Evolutionary conservation across 1,284 basidiomycete species (phyloP).

Genomic region (Apiotrichum akiyoshidainum): DNA sequence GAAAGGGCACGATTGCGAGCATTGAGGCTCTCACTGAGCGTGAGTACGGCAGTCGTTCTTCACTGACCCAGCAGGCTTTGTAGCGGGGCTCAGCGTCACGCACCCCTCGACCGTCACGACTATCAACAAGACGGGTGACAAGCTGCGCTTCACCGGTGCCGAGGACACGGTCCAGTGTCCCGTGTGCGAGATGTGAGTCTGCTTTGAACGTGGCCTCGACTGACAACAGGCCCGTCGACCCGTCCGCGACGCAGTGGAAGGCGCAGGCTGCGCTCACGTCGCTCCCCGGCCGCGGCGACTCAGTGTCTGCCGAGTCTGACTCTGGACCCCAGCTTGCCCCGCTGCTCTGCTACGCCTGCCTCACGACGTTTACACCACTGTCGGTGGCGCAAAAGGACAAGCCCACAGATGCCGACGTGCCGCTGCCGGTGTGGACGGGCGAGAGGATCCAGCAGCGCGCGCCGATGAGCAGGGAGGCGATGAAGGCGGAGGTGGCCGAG

Average conservation of each 20-base stretch:
- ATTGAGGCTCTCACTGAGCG: conserved; percentile 72
- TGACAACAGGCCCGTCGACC: conserved; percentile 62
- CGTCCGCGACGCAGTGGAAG: conserved; percentile 69
- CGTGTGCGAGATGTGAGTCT: conserved; percentile 66
- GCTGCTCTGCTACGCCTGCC: conserved; percentile 69
- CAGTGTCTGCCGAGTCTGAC: background rate
- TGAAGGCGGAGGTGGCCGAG: conserved; percentile 35
- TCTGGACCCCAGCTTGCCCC: conserved; percentile 50
- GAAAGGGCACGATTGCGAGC: conserved; percentile 52
- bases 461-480: conserved; percentile 26
- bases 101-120: conserved; percentile 88
- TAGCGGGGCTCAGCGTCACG: conserved; percentile 71
- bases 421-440: conserved; percentile 39
- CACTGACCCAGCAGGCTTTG: conserved; percentile 62
- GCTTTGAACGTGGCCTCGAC: background rate
- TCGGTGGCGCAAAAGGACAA: conserved; percentile 20
- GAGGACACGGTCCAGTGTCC: conserved; percentile 55
- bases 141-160: conserved; percentile 63
- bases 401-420: conserved; percentile 15
- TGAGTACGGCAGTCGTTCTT: conserved; percentile 36
- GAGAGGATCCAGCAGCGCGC: conserved; percentile 15
- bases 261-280: conserved; percentile 66
- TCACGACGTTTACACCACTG: conserved; percentile 61
- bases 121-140: conserved; percentile 76
- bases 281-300: conserved; percentile 42